Percentiles rank a stretch among this genome's conserved stretches.
These are phyloP conservation scores for Acmispon strigosus DNA, from an alignment of 306 rosid genomes.

Conservation along the genomic window DNA sequence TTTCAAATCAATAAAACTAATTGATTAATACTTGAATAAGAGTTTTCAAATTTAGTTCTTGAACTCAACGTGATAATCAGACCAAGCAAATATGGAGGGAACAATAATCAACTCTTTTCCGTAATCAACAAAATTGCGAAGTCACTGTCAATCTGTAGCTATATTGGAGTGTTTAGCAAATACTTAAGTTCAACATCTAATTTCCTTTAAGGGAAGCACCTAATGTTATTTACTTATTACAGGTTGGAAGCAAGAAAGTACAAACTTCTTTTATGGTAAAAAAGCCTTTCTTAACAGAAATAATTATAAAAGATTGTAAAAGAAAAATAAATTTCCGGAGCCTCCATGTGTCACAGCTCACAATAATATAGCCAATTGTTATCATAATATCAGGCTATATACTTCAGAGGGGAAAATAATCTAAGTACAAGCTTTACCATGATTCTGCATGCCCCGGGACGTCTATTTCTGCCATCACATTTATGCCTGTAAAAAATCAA, in stretches of 20 bases:
- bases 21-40: not conserved
- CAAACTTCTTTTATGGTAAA: not conserved
- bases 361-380: not conserved
- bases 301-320: not conserved
- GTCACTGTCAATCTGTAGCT: not conserved
- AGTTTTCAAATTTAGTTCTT: not conserved
- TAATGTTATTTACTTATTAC: not conserved
- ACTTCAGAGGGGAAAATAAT: not conserved
- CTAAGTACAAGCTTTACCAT: constrained; percentile 46
- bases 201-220: not conserved
- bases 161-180: not conserved
- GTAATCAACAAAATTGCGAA: not conserved
- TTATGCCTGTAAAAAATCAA: constrained; percentile 60
- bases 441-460: constrained; percentile 96
- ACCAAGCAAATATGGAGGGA: constrained; percentile 5
- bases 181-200: not conserved
- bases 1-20: not conserved
- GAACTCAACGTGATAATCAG: not conserved
- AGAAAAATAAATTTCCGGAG: not conserved
- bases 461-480: constrained; percentile 92
- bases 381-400: not conserved
- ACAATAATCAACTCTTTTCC: not conserved
- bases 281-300: not conserved
- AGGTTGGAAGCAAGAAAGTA: not conserved
- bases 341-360: not conserved